These are phyloP conservation scores for Jatropha multifida DNA, from an alignment of 441 rosid genomes.

Conservation along the genomic window DNA sequence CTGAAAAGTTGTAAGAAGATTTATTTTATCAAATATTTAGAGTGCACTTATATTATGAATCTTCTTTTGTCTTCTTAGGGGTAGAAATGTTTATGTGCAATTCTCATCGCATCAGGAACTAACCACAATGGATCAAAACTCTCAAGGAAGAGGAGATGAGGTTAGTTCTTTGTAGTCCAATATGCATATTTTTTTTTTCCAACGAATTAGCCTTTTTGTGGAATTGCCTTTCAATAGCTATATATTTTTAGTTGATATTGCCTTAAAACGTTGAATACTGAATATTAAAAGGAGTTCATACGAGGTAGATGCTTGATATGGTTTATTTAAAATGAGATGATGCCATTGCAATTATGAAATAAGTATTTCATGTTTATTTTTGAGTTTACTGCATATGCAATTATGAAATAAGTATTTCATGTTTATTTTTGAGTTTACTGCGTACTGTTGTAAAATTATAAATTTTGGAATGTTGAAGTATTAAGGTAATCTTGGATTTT, in stretches of 20 bases:
- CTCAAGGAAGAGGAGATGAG: constrained; percentile 97
- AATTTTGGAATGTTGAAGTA: not conserved
- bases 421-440: not conserved
- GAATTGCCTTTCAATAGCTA: not conserved
- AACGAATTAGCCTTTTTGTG: not conserved
- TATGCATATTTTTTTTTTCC: constrained; percentile 7
- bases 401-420: not conserved
- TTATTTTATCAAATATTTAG: constrained; percentile 4
- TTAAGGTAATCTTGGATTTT: not conserved
- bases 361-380: not conserved
- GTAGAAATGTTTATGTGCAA: constrained; percentile 94
- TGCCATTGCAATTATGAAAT: not conserved
- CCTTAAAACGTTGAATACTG: not conserved
- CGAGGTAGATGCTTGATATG: not conserved
- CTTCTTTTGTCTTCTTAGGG: constrained; percentile 45
- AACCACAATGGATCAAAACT: constrained; percentile 89
- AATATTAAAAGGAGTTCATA: not conserved
- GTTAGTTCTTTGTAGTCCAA: constrained; percentile 43
- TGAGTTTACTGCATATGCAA: not conserved
- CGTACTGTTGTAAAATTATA: not conserved
- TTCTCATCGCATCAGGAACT: constrained; percentile 98
- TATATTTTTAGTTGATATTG: constrained; percentile 7
- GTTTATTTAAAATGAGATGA: not conserved
- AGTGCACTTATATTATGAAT: not conserved
- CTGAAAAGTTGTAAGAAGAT: not conserved